A percentile compares a stretch with the other conserved stretches of the same genome.
Evolutionary conservation across 345 rosid genomes (phyloP).

Genomic region (Eucalyptus curtisii): DNA sequence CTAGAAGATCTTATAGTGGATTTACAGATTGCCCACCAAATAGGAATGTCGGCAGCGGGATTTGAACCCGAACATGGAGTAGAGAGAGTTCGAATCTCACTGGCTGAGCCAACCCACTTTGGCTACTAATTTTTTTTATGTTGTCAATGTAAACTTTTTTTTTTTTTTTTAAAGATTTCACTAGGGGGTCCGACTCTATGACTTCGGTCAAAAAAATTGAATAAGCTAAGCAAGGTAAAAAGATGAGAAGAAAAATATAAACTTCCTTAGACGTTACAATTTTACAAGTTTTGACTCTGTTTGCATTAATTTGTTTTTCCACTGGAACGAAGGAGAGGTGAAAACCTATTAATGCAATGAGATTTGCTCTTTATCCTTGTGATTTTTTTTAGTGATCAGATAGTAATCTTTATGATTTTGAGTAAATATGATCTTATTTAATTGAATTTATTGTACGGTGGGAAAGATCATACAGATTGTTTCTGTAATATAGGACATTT

Average conservation of each 20-base stretch:
- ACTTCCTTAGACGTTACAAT: neutral
- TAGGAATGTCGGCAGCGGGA: neutral
- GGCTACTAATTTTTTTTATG: neutral
- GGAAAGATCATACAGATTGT: neutral
- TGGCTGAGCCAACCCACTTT: neutral
- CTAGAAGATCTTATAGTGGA: too few relatives aligned
- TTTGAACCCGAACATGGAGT: neutral
- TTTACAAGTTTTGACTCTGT: neutral
- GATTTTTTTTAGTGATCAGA: neutral
- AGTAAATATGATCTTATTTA: neutral
- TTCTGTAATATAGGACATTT: neutral
- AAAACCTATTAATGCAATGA: neutral
- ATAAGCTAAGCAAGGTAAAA: neutral
- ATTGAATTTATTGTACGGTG: neutral
- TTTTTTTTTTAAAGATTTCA: neutral
- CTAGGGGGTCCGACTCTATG: neutral
- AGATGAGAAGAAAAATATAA: neutral
- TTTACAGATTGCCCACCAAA: neutral
- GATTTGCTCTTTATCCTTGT: neutral
- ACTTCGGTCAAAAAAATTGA: neutral
- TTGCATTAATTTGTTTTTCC: neutral
- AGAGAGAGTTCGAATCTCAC: neutral
- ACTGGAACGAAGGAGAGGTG: neutral
- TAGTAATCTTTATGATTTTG: neutral
- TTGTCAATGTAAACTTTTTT: neutral